Base-by-base conservation (phyloP, 164 flowering plant species). In the Annona cherimola region DNA sequence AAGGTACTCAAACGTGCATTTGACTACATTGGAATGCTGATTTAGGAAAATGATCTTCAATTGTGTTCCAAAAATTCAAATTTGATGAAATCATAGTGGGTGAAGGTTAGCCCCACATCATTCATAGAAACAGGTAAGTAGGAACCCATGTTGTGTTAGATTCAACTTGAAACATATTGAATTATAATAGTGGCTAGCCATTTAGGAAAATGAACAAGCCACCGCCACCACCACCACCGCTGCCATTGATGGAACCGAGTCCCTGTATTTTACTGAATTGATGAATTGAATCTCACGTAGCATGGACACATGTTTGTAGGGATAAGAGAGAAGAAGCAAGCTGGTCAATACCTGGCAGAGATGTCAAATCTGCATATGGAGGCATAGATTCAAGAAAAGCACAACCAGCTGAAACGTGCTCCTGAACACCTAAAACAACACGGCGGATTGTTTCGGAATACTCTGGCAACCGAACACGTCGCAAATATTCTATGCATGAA, bases 401-500 rank as follows among this genome's bases (percentile, higher is more conserved):
- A 46, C 79, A 75, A 75, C 90, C 88, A 3, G 95, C 92, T 73
- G 82, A 73, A 41, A 84, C 86, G 73, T 85, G 84, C 76, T 91
- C 92, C 83, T 93, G 92, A 74, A 91, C 81, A 71, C 85, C 73
- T 6, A 72, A 83, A 57, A 86, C 86, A 42, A 87, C 93, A 40
- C 81, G 83, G 57, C 90, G 80, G 54, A 93, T 88, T 44, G 95
- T 83, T 63, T 96, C 98, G 79, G 91, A 84, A 73, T 93, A 93
- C 77, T 93, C 97, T 19, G 97, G 84, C 78, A 96, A 81, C 26
- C 96, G 87, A 42, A 93, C 80, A 40, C 88, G 86, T 14, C 98
- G 81, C 69, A 93, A 90, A 82, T 96, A 96, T 81, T 96, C 98
- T 71, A 96, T 19, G 65, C 95, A 89, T 59, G 99, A 91, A 69